A percentile compares a stretch with the other conserved stretches of the same genome.
phyloP scores from a whole-genome alignment of 345 rosid genomes.

The Lagerstroemia speciosa region DNA sequence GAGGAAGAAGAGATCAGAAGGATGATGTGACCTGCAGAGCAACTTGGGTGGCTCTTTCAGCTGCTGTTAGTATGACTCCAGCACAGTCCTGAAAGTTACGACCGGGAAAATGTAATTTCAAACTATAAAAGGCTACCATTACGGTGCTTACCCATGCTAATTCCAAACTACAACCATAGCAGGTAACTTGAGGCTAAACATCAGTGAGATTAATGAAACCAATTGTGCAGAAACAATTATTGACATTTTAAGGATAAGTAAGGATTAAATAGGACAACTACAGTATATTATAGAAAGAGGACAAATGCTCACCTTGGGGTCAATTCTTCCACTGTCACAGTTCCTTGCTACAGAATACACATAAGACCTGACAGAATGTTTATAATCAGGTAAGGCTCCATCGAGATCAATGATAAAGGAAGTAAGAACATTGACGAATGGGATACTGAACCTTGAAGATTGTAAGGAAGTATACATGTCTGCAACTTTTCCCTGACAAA shows the following conservation, averaged over 20 bases:
- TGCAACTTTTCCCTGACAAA: slow-evolving; percentile 83
- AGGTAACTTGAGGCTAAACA: neutral
- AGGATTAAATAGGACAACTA: neutral
- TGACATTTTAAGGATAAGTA: neutral
- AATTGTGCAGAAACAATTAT: neutral
- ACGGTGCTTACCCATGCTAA: neutral
- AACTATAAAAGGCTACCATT: neutral
- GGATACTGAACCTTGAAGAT: slow-evolving; percentile 55
- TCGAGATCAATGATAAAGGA: neutral
- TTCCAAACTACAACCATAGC: neutral
- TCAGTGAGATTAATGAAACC: neutral
- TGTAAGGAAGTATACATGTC: slow-evolving; percentile 89
- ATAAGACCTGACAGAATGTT: slow-evolving; percentile 47
- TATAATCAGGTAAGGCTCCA: neutral
- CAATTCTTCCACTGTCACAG: slow-evolving; percentile 64
- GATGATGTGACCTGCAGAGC: slow-evolving; percentile 68
- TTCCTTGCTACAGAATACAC: slow-evolving; percentile 83
- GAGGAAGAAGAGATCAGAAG: neutral
- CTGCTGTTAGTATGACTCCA: slow-evolving; percentile 83
- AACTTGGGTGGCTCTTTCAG: slow-evolving; percentile 94
- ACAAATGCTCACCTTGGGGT: slow-evolving; percentile 49
- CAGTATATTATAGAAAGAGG: neutral
- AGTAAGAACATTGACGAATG: neutral
- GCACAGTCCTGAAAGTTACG: slow-evolving; percentile 69
- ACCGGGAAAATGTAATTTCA: neutral